phyloP scores from a whole-genome alignment of 768 basidiomycete species.

The Hygrophorus russula region DNA sequence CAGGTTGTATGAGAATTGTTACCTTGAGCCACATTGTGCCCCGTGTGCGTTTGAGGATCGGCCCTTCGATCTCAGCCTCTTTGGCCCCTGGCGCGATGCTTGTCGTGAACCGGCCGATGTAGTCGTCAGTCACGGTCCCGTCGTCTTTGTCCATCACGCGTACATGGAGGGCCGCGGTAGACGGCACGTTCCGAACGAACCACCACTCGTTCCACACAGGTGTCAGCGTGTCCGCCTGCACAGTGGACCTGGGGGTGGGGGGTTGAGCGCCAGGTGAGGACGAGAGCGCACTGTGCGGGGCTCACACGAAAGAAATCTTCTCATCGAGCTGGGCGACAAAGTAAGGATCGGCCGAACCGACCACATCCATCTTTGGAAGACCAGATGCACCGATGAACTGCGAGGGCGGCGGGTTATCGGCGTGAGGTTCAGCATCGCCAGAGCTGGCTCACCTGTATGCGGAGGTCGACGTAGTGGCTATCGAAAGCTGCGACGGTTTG shows the following conservation, averaged over 20 bases:
- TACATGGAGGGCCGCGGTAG: constrained; percentile 46
- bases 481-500: no score
- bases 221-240: constrained; percentile 39
- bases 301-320: constrained; percentile 52
- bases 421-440: no score
- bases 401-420: no score
- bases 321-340: constrained; percentile 60
- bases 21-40: constrained; percentile 70
- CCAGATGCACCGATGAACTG: constrained; percentile 65
- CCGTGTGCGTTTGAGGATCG: constrained; percentile 32
- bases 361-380: constrained; percentile 60
- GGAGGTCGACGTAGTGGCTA: no score
- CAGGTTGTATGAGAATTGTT: no score
- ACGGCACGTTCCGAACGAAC: constrained; percentile 64
- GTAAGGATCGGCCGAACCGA: constrained; percentile 56
- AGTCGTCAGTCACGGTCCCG: constrained; percentile 44
- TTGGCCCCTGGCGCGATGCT: constrained; percentile 44
- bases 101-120: constrained; percentile 51
- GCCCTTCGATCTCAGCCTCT: constrained; percentile 51
- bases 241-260: constrained; percentile 41
- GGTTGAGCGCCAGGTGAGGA: not conserved
- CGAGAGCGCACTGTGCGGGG: constrained; percentile 7
- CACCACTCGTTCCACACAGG: constrained; percentile 75
- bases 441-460: no score
- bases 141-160: constrained; percentile 62